Conservation (phyloP, 345 rosid genomes). For the Salix brachista region DNA sequence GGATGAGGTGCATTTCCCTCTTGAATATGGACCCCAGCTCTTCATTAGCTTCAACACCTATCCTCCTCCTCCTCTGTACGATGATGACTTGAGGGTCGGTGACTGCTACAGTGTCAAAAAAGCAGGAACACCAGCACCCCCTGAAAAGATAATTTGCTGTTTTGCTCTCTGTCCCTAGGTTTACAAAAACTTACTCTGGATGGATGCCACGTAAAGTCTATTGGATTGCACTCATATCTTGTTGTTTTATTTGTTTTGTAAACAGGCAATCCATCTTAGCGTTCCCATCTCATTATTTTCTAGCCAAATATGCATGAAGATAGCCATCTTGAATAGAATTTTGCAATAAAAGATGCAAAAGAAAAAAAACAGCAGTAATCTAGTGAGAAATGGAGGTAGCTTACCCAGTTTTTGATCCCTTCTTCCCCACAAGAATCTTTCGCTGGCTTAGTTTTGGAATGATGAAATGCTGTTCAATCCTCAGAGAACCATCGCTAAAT, state of each 20-base stretch:
- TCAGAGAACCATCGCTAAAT: slow-evolving; percentile 70
- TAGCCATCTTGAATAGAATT: not conserved
- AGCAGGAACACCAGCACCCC: not conserved
- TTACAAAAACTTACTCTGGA: not conserved
- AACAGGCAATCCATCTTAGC: not conserved
- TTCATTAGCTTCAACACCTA: slow-evolving; percentile 90
- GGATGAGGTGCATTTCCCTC: slow-evolving; percentile 82
- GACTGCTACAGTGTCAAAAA: not conserved
- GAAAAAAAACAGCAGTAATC: not conserved
- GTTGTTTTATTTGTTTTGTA: too few species aligned
- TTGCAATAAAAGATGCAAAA: not conserved
- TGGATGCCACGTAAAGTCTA: not conserved
- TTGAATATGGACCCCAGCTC: slow-evolving; percentile 78
- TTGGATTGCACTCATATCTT: not conserved
- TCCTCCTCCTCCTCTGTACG: slow-evolving; percentile 50
- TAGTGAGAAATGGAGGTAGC: not conserved
- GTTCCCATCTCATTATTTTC: not conserved
- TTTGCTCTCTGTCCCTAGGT: not conserved
- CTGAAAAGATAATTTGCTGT: not conserved
- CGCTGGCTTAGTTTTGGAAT: slow-evolving; percentile 76
- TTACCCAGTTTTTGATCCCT: slow-evolving; percentile 82
- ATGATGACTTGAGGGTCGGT: not conserved
- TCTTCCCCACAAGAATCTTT: slow-evolving; percentile 89
- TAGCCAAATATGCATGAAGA: not conserved
- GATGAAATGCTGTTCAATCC: slow-evolving; percentile 85